phyloP scores from a whole-genome alignment of 352 stramenopile genomes.

The Pythium coloratum region DNA sequence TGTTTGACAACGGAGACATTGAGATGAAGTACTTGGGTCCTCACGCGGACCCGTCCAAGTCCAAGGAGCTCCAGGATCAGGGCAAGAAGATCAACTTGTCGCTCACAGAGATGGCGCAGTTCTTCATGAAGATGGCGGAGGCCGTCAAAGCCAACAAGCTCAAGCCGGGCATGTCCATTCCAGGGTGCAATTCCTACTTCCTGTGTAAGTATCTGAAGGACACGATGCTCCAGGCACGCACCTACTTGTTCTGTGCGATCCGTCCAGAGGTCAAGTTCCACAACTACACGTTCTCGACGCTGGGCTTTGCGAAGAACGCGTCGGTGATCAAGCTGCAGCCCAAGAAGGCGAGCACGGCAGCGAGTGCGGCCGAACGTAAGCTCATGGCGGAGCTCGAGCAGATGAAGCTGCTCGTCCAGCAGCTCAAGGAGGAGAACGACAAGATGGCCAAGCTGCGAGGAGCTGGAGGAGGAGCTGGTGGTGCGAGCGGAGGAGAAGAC shows the following conservation, averaged over 20 bases:
- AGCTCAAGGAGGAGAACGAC: constrained; percentile 84
- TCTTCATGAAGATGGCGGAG: constrained; percentile 98
- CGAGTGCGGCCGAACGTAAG: constrained; percentile 89
- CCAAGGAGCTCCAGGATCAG: constrained; percentile 93
- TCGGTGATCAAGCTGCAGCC: constrained; percentile 94
- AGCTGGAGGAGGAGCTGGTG: constrained; percentile 23
- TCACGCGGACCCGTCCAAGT: constrained; percentile 90
- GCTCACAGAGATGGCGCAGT: constrained; percentile 94
- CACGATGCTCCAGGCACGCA: constrained; percentile 93
- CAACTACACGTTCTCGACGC: constrained; percentile 93
- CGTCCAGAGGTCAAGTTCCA: constrained; percentile 93
- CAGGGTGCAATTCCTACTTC: constrained; percentile 94
- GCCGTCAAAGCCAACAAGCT: constrained; percentile 94
- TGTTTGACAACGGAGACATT: constrained; percentile 90
- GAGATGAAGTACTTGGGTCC: constrained; percentile 92
- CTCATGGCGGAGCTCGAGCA: constrained; percentile 94
- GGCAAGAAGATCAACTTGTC: constrained; percentile 97
- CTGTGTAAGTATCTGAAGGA: constrained; percentile 96
- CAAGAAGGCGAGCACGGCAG: constrained; percentile 92
- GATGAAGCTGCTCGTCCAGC: constrained; percentile 89
- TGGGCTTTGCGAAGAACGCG: constrained; percentile 94
- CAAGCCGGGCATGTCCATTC: constrained; percentile 91
- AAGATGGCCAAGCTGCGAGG: constrained; percentile 61
- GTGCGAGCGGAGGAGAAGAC: constrained; percentile 20
- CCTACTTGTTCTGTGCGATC: constrained; percentile 94